Percentiles rank a stretch among this genome's conserved stretches.
phyloP scores from a whole-genome alignment of 140 eudicot species.

The Bidens hawaiensis region DNA sequence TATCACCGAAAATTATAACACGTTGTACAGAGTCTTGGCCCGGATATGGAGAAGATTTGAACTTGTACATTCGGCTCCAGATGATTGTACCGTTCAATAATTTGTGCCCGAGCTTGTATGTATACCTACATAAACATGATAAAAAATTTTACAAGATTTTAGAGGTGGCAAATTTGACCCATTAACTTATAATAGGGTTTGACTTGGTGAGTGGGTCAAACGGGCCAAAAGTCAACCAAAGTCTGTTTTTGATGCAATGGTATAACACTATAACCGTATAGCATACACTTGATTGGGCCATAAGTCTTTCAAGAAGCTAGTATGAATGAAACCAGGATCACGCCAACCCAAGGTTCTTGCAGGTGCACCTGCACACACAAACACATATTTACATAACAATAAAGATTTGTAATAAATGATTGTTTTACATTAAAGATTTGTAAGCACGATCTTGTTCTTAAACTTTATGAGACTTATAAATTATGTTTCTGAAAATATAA shows the following conservation, averaged over 20 bases:
- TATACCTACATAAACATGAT: conserved; percentile 41
- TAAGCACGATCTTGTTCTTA: neutral
- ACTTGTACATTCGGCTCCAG: conserved; percentile 44
- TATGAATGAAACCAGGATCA: conserved; percentile 72
- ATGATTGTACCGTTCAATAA: conserved; percentile 45
- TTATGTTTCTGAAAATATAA: neutral
- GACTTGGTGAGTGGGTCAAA: neutral
- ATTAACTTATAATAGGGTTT: neutral
- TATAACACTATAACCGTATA: no score
- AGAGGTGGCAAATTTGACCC: neutral
- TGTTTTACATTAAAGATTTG: neutral
- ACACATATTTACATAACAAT: neutral
- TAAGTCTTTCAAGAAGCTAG: conserved; percentile 59
- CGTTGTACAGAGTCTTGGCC: conserved; percentile 71
- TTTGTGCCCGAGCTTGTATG: conserved; percentile 62
- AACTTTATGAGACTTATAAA: conserved; percentile 16
- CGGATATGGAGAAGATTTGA: conserved; percentile 67
- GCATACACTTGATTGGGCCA: conserved; percentile 68
- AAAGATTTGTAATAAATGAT: neutral
- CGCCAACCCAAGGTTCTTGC: conserved; percentile 88
- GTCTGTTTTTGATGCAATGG: neutral
- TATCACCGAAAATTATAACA: conserved; percentile 64
- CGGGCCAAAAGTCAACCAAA: neutral
- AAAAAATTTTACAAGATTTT: neutral
- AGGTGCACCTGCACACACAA: conserved; percentile 49